These are phyloP conservation scores for Puccinellia tenuiflora DNA, from an alignment of 176 grass and related monocot genomes.

Conservation along the genomic window DNA sequence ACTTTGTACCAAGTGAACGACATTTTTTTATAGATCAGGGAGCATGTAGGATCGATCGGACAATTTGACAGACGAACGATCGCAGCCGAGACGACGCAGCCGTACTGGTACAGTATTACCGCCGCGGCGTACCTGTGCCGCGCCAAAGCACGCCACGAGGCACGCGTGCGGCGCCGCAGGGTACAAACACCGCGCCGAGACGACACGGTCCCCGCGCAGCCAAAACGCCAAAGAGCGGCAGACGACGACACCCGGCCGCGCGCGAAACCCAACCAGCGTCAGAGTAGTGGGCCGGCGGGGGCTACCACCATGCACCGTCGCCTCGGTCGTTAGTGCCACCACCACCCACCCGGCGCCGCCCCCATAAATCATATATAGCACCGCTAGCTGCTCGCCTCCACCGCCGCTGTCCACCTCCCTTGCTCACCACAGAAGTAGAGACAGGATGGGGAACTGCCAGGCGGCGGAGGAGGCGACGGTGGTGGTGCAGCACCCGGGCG, in stretches of 20 bases:
- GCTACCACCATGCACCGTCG: neutral
- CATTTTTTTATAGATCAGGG: too few relatives aligned
- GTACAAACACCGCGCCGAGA: neutral
- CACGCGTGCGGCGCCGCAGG: neutral
- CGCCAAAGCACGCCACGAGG: neutral
- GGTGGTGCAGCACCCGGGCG: slow-evolving; percentile 86
- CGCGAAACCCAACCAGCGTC: neutral
- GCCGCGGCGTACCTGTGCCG: neutral
- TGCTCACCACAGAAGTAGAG: too few relatives aligned
- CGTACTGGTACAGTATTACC: neutral
- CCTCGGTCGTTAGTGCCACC: neutral
- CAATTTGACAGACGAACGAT: neutral
- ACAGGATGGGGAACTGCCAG: slow-evolving; percentile 86
- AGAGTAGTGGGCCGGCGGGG: neutral
- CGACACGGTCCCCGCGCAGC: neutral
- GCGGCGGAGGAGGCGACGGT: slow-evolving; percentile 79
- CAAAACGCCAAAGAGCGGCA: neutral
- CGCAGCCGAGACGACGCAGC: neutral
- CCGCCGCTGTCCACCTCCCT: neutral
- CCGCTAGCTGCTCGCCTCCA: neutral
- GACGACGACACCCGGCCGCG: neutral
- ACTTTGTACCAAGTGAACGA: too few relatives aligned
- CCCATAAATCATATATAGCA: slow-evolving; percentile 25
- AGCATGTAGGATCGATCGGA: too few relatives aligned
- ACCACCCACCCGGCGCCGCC: neutral